Evolutionary conservation across 2,329 filamentous ascomycete genomes (phyloP), one percentile per base, ranked within the genome.

Genomic region (Clonostachys byssicola): DNA sequence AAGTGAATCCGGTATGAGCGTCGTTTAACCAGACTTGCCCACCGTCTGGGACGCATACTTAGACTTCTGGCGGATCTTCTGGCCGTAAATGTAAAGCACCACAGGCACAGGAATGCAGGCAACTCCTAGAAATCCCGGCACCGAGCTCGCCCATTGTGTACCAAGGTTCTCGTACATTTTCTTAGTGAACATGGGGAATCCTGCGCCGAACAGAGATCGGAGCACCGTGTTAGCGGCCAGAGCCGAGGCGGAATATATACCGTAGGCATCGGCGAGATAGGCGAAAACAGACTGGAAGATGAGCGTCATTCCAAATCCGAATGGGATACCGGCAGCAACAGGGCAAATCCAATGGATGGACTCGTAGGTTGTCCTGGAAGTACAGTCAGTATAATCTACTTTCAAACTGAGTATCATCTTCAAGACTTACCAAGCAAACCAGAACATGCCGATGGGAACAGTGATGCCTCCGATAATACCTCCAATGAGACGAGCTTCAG

Each of bases 231-330:
- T 86, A 36, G 83, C 85, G 3, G 86, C 85, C 10, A 89, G 68
- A 0, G 82, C 83, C 0, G 80, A 85, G 1, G 85, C 85, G 1
- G 87, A 85, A 54, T 82, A 89, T 56, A 89, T 83, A 42, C 81
- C 81, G 62, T 87, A 79, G 4, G 77, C 62, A 57, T 85, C 83
- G 52, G 85, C 76, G 10, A 85, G 71, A 64, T 85, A 86, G 62
- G 78, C 81, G 56, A 79, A 72, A 34, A 78, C 63, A n/a, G 67
- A 68, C 18, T 85, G 62, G 66, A 85, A 86, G 23, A 86, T 77
- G 35, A 83, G 65, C 1, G 85, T 77, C 51, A 74, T 59, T 14
- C 73, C 80, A 57, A 73, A 62, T 49, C 83, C 80, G 48, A 83
- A 67, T 46, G 70, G 67, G 2, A 66, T 60, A 12, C 67, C 60